phyloP scores from a whole-genome alignment of 2,329 filamentous ascomycete genomes.

The Paracamarosporium sp. region DNA sequence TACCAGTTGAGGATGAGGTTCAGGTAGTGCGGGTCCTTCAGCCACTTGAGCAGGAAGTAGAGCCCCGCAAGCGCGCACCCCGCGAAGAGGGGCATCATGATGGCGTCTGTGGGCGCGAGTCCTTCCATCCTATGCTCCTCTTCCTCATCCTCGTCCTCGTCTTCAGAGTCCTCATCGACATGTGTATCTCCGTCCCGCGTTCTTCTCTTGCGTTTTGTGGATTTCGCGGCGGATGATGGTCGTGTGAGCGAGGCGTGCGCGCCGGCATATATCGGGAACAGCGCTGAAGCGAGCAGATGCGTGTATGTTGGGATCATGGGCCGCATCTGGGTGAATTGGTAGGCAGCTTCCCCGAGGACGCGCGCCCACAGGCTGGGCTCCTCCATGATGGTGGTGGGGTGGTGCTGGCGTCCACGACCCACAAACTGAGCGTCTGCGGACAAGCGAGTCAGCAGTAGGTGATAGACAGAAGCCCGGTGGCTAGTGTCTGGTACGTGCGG shows the following conservation, averaged over 20 bases:
- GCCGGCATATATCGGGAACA: slow-evolving; percentile 84
- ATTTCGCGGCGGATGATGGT: slow-evolving; percentile 77
- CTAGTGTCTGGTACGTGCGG: too few species aligned
- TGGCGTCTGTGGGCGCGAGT: slow-evolving; percentile 77
- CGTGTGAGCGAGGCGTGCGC: slow-evolving; percentile 85
- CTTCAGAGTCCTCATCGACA: slow-evolving; percentile 52
- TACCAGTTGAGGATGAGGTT: slow-evolving; percentile 86
- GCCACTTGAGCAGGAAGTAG: slow-evolving; percentile 89
- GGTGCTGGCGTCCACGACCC: neutral
- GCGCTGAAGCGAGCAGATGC: slow-evolving; percentile 71
- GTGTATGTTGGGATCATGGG: slow-evolving; percentile 61
- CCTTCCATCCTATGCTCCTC: slow-evolving; percentile 68
- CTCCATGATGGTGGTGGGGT: slow-evolving; percentile 29
- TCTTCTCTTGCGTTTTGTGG: slow-evolving; percentile 58
- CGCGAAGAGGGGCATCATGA: slow-evolving; percentile 83
- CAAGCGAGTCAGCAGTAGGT: neutral
- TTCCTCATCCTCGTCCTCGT: slow-evolving; percentile 59
- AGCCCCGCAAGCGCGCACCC: slow-evolving; percentile 74
- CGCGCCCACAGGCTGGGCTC: slow-evolving; percentile 38
- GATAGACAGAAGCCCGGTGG: neutral
- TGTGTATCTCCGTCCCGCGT: slow-evolving; percentile 36
- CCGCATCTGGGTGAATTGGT: slow-evolving; percentile 51
- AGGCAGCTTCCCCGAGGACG: slow-evolving; percentile 43
- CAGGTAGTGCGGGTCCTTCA: slow-evolving; percentile 79
- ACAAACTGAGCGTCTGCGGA: neutral